Evolutionary conservation across 768 basidiomycete genomes (phyloP).

Genomic region (Pleurotus ostreatus): DNA sequence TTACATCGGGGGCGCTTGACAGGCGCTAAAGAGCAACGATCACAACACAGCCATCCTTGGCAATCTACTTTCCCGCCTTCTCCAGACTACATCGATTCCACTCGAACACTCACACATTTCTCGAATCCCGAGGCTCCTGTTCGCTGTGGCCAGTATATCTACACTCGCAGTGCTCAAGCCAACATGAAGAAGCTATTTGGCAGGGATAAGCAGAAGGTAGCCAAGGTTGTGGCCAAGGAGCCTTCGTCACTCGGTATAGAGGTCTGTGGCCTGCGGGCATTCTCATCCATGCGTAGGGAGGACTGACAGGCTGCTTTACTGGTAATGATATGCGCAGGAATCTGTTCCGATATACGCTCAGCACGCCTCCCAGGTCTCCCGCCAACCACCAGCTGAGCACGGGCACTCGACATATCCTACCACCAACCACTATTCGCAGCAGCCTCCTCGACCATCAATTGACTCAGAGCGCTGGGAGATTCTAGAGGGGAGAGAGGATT

Average conservation of each 20-base stretch:
- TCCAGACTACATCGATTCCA: not conserved
- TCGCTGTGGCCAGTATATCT: not conserved
- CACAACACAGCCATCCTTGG: constrained; percentile 3
- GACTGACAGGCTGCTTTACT: not conserved
- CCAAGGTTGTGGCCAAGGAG: constrained; percentile 10
- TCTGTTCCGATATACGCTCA: constrained; percentile 4
- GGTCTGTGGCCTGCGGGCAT: not conserved
- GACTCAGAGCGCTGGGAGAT: constrained; percentile 14
- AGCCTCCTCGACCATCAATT: constrained; percentile 10
- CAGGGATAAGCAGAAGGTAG: constrained; percentile 9
- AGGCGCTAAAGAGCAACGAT: not conserved
- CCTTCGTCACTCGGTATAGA: constrained; percentile 5
- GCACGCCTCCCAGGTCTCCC: not conserved
- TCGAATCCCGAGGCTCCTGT: not conserved
- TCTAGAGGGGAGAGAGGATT: constrained; percentile 1
- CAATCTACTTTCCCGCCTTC: constrained; percentile 5
- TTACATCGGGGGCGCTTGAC: too few species aligned
- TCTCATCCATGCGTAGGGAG: not conserved
- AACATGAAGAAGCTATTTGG: constrained; percentile 12
- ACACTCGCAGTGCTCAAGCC: not conserved
- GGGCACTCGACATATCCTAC: not conserved
- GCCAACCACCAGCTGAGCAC: constrained; percentile 1
- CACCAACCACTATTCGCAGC: not conserved
- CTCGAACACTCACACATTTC: not conserved
- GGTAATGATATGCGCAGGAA: not conserved